Base-by-base conservation (phyloP, 2,329 filamentous ascomycete genomes). In the Teratosphaeria gauchensis region DNA sequence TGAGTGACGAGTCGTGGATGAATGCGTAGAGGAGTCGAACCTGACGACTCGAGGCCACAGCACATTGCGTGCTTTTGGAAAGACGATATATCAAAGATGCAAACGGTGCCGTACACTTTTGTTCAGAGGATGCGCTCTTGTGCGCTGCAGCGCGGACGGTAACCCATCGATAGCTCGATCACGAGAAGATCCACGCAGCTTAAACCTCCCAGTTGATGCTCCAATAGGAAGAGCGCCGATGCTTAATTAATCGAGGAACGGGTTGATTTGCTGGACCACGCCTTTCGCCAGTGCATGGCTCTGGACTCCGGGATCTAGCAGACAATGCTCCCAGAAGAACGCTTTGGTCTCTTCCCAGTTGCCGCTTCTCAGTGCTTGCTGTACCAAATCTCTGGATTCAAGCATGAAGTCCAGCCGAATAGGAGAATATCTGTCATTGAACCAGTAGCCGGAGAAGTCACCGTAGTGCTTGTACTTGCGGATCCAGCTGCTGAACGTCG, bases 381-480 rank as follows among this genome's bases (percentile, higher is more conserved):
- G 55, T 30, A 56, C 55, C 42, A 56, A 12, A 28, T 56, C 46
- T 35, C 55, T 31, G 19, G 24, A 32, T 16, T 35, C n/a, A 19
- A 51, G 24, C 55, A 56, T 56, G 55, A 56, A 56, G 5, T 56
- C 14, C 21, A 56, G 28, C 30, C 31, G 9, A 21, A 51, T 56
- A 12, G 55, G 55, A 19, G 32, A 19, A 19, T 21, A 19, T 19
- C 16, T 24, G 51, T 56, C 42, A 9, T 28, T 30, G n/a, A 48
- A 56, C 55, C 55, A 56, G 31, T 56, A 51, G 19, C 51, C 55
- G 9, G 38, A 31, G 24, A 56, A 56, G 14, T 33, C 24, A 24
- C 55, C 55, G 30, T 51, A 56, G 30, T 51, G 42, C 42, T 19
- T 56, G 46, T 51, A 56, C 46, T 56, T 56, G 19, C 21, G 38